Base-by-base conservation (phyloP, 2,329 filamentous ascomycete genomes). In the Monosporascus sp. region DNA sequence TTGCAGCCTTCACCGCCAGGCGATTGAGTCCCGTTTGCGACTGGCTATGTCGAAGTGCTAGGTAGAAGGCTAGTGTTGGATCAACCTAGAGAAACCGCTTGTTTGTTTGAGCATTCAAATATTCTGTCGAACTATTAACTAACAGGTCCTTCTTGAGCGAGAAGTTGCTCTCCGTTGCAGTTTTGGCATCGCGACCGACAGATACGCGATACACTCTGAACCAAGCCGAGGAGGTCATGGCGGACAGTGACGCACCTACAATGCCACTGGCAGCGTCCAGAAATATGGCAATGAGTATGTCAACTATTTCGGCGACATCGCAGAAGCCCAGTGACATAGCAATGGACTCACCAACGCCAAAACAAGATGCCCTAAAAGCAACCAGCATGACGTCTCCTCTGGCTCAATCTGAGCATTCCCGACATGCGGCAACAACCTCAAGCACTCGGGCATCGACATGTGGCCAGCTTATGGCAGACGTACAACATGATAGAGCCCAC, bases 221-320 rank as follows among this genome's bases (percentile, higher is more conserved):
- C 20, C 22, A 47, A 46, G 22, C 17, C 5, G 20, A 24, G 39
- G 43, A 27, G 22, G 25, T 17, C 44, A 48, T 52, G 52, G 37
- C 43, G 20, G n/a, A 27, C 18, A 47, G 24, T 7, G 15, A 37
- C 17, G 18, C 48, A 25, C 55, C 55, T 39, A 7, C 3, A 37
- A 51, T 54, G 48, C 55, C 55, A 37, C n/a, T 44, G 3, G 55
- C 44, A 20, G 50, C 52, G 49, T 54, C 55, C 15, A 44, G 24
- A 14, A 54, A 52, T 20, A 51, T 52, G 55, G 11, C 31, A 41
- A 54, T 54, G 52, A 49, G 7, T 18, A 57, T 54, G 50, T 54
- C 52, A n/a, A 52, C 44, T 37, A 22, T 18, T 38, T 39, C 52
- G 20, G 41, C 44, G 14, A 51, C 15, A n/a, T 47, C 45, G 14